Base-by-base conservation (phyloP, 2,329 filamentous ascomycete species). In the Ilyonectria robusta region DNA sequence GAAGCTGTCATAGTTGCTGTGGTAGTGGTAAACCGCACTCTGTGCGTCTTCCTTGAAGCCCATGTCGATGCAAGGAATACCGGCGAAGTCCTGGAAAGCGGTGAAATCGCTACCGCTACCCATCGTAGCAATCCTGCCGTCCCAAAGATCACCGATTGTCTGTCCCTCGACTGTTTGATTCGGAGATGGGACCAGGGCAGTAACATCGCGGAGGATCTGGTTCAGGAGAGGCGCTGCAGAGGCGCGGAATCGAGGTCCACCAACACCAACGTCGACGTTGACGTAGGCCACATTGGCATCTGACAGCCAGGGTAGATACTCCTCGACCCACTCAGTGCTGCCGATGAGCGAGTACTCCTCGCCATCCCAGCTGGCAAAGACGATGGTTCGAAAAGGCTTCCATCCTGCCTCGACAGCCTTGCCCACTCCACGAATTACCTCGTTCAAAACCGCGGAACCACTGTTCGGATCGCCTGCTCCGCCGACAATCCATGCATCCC, bases 281-380 rank as follows among this genome's bases (percentile, higher is more conserved):
- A 97, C 81, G 76, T 97, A 97, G 10, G 94, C 94, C 17, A 97
- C 88, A 63, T 91, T 92, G 46, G 92, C 86, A 4, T 86, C 85
- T 2, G 87, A 86, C 13, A 97, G 87, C 94, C 94, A 97, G 0
- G 93, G 92, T 0, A 97, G 81, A 74, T 93, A 94, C 72, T 97
- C 94, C 77, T 97, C 94, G 0, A 97, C 94, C 94, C 94, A 97
- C 77, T 97, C 95, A 0, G 95, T 97, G 59, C 91, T 94, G 5
- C 95, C 95, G 15, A 97, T 81, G 6, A 97, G 86, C 1, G 93
- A 94, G 72, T 97, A 97, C 80, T 97, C 94, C 81, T 94, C 92
- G 35, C 91, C 92, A 69, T 94, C 92, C 92, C 92, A 94, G 78
- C 89, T 92, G 23, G 93, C 94, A 77, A 98, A 95, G 46, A 98